Evolutionary conservation across 2,329 filamentous ascomycete genomes (phyloP), one percentile per base, ranked within the genome.

Genomic region (Nakataea oryzae): DNA sequence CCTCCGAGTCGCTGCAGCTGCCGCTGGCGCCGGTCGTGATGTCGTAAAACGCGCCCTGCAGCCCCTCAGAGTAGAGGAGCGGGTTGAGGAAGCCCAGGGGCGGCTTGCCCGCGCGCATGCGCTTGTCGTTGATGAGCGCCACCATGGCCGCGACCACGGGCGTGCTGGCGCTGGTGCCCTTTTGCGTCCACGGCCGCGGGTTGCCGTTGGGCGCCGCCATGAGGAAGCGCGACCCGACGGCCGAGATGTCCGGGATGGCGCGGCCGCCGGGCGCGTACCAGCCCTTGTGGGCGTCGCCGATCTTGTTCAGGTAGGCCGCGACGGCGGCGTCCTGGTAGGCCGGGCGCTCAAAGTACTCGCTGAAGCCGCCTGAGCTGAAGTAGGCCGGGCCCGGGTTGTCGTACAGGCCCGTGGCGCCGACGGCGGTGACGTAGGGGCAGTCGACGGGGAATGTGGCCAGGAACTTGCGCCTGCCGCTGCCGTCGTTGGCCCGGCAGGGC

Each of bases 91-190:
- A 87, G 1, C 85, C 84, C 67, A 87, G 72, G 0, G 75, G 68
- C 8, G 79, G 70, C 69, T 79, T 79, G 1, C 82, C 82, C n/a
- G 75, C 74, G 21, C 79, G 74, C 58, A 88, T 72, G 34, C 86
- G 77, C 27, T 82, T 80, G 63, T 86, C 83, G 69, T 90, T 90
- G 60, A 91, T 71, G 50, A 89, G 78, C 0, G 82, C 79, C 59
- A 91, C 74, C 65, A 91, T 79, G 17, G 80, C 80, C 0, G 86
- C 86, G 59, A 87, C 81, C 0, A 85, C 75, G 0, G 88, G 88
- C 0, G 83, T 75, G 2, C 87, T 81, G 0, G 86, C 86, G 62
- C 77, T 79, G 0, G 74, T 76, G 26, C 74, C 74, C 58, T 71
- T 65, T 75, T 69, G 54, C 27, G 17, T 73, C 74, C 1, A 69